These are phyloP conservation scores for Ilyonectria sp. DNA, from an alignment of 2,329 filamentous ascomycete genomes.

Conservation along the genomic window DNA sequence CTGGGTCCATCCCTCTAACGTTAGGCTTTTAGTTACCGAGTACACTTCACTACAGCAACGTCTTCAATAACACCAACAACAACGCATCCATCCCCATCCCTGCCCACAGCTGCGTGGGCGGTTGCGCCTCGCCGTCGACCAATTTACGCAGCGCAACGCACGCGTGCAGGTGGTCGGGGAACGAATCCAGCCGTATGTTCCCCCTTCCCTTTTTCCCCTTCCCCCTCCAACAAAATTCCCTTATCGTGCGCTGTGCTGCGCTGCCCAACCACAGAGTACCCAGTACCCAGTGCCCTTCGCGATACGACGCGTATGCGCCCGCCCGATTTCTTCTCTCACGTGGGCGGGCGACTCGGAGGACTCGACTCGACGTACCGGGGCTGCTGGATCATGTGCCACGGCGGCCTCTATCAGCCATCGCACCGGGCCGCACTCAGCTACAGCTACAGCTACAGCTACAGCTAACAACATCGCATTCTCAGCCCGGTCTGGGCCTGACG, in stretches of 20 bases:
- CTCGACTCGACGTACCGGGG: conserved; percentile 2
- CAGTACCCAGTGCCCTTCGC: background rate
- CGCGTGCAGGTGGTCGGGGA: conserved; percentile 2
- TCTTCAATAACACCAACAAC: conserved; percentile 3
- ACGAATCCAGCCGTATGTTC: background rate
- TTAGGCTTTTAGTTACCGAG: background rate
- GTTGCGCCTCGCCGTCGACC: conserved; percentile 1
- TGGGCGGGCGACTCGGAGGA: conserved; percentile 4
- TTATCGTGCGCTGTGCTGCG: background rate
- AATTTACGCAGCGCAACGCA: conserved; percentile 4
- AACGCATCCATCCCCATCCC: background rate
- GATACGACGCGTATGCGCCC: conserved; percentile 24
- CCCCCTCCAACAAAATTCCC: background rate
- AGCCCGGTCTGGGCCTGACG: conserved; percentile 1
- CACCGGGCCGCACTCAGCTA: background rate
- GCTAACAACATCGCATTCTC: background rate
- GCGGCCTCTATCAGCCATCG: conserved; percentile 21
- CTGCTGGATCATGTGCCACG: conserved; percentile 24
- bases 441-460: background rate
- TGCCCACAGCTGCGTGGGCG: background rate
- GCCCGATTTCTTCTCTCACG: conserved; percentile 14
- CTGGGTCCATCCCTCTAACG: background rate
- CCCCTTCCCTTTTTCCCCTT: conserved; percentile 2
- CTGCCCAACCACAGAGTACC: conserved; percentile 3
- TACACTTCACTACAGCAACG: background rate